A percentile compares a stretch with the other conserved stretches of the same genome.
Evolutionary conservation across 441 rosid species (phyloP).

Genomic region (Erodium texanum): DNA sequence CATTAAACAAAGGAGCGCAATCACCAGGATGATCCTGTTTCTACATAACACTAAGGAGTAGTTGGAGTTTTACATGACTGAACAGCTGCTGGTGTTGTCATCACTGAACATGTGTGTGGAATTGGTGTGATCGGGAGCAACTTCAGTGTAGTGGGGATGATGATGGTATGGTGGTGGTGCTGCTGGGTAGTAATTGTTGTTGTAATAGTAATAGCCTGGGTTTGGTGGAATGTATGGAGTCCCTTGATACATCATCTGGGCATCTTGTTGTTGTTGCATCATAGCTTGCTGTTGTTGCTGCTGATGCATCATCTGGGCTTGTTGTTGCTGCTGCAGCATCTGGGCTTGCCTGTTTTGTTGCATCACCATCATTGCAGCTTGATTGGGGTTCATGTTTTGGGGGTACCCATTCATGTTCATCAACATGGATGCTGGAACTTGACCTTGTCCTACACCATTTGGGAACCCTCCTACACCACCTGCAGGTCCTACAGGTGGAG

Average conservation of each 20-base stretch:
- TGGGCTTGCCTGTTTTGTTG: constrained; percentile 30
- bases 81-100: constrained; percentile 42
- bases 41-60: neutral
- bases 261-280: constrained; percentile 43
- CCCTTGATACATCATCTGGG: constrained; percentile 64
- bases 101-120: constrained; percentile 36
- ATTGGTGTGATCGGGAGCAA: constrained; percentile 22
- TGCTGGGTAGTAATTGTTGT: constrained; percentile 28
- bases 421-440: constrained; percentile 31
- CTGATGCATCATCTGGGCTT: neutral
- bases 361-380: constrained; percentile 31
- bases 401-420: constrained; percentile 43
- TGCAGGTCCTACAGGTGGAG: constrained; percentile 13
- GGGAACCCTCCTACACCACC: constrained; percentile 3
- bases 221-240: constrained; percentile 44
- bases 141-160: constrained; percentile 22
- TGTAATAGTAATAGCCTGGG: constrained; percentile 46
- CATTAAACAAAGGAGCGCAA: neutral
- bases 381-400: constrained; percentile 28
- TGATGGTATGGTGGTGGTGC: constrained; percentile 17
- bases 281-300: constrained; percentile 16
- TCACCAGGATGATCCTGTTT: neutral
- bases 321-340: neutral
- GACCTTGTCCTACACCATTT: constrained; percentile 21
- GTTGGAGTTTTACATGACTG: constrained; percentile 32